phyloP scores from a whole-genome alignment of 2,329 filamentous ascomycete genomes.

The Fusarium sp. region DNA sequence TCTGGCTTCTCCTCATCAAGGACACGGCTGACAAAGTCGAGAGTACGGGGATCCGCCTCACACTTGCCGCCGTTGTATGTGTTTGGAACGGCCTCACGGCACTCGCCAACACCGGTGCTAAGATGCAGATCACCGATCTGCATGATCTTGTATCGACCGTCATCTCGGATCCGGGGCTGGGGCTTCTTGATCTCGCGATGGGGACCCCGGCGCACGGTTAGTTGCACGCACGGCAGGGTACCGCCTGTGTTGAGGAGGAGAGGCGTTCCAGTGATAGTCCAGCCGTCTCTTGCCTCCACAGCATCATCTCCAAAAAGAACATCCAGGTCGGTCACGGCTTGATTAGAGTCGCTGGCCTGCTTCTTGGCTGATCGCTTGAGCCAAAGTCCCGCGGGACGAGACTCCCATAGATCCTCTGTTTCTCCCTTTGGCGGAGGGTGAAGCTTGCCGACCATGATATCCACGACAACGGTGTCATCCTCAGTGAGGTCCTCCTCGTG shows the following conservation, averaged over 20 bases:
- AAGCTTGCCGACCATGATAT: slow-evolving; percentile 79
- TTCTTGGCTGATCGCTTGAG: slow-evolving; percentile 79
- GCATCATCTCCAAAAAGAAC: slow-evolving; percentile 92
- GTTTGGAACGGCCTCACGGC: slow-evolving; percentile 86
- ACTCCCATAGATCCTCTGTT: slow-evolving; percentile 79
- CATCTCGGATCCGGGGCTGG: slow-evolving; percentile 81
- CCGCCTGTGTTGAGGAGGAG: slow-evolving; percentile 75
- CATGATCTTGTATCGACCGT: slow-evolving; percentile 97
- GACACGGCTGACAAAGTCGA: slow-evolving; percentile 87
- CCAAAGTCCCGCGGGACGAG: slow-evolving; percentile 83
- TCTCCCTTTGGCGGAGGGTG: slow-evolving; percentile 67
- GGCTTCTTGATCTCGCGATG: slow-evolving; percentile 75
- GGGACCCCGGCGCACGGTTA: slow-evolving; percentile 82
- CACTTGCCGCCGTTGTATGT: slow-evolving; percentile 80
- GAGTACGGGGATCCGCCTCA: slow-evolving; percentile 89
- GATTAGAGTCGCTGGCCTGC: slow-evolving; percentile 79
- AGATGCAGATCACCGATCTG: slow-evolving; percentile 95
- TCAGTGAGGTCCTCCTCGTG: slow-evolving; percentile 83
- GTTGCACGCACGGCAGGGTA: slow-evolving; percentile 74
- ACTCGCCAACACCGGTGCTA: slow-evolving; percentile 87
- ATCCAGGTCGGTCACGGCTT: slow-evolving; percentile 83
- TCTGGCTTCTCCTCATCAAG: slow-evolving; percentile 95
- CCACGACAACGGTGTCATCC: slow-evolving; percentile 83
- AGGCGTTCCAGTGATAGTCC: slow-evolving; percentile 81
- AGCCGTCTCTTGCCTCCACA: slow-evolving; percentile 87